A percentile compares a stretch with the other conserved stretches of the same genome.
Evolutionary conservation across 768 basidiomycete species (phyloP).

Genomic region (Tulasnella sp.): DNA sequence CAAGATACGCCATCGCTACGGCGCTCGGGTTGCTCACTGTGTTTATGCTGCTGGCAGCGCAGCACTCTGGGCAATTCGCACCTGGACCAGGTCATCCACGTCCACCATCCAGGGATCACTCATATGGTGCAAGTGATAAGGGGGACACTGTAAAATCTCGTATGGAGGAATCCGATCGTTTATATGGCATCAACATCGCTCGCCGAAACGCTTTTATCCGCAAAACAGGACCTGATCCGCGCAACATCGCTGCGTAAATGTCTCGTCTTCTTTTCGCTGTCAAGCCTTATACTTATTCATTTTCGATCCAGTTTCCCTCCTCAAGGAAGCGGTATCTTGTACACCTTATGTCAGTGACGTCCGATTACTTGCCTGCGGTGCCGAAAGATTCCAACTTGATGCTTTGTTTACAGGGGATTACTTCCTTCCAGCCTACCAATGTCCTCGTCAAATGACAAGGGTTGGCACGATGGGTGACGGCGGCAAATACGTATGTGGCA

Average conservation of each 20-base stretch:
- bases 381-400: background rate
- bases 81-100: background rate
- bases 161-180: constrained; percentile 4
- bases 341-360: constrained; percentile 9
- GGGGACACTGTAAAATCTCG: background rate
- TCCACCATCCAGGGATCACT: background rate
- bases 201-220: constrained; percentile 8
- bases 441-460: constrained; percentile 10
- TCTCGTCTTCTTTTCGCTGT: background rate
- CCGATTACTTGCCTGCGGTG: no score
- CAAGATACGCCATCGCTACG: constrained; percentile 9
- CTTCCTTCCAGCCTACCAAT: constrained; percentile 15
- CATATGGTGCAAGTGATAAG: no score
- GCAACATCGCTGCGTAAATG: constrained; percentile 9
- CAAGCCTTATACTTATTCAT: background rate
- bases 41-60: constrained; percentile 4
- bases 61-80: background rate
- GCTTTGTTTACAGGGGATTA: constrained; percentile 14
- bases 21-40: constrained; percentile 7
- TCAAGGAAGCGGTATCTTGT: no score
- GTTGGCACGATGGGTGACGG: constrained; percentile 16
- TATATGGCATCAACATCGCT: constrained; percentile 2
- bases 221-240: constrained; percentile 5
- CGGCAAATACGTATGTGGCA: constrained; percentile 16
- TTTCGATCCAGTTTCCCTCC: background rate